Evolutionary conservation across 768 basidiomycete genomes (phyloP).

Genomic region (Cubamyces sp.): DNA sequence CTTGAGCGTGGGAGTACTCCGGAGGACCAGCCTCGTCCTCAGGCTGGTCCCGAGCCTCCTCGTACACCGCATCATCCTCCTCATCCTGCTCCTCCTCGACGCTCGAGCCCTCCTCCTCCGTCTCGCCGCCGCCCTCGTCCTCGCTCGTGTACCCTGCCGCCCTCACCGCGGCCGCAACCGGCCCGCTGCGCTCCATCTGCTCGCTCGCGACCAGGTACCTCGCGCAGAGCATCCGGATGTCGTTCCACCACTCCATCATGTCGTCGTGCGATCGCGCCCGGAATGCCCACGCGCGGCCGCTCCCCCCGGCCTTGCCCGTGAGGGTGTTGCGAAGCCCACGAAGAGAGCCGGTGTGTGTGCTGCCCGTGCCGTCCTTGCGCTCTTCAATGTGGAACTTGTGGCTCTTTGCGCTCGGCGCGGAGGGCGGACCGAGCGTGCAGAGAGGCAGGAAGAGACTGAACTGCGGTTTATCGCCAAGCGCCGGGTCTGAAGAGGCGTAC

Average conservation of each 20-base stretch:
- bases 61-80: slow-evolving; percentile 52
- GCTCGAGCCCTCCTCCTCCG: slow-evolving; percentile 65
- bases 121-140: slow-evolving; percentile 62
- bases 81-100: slow-evolving; percentile 51
- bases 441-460: slow-evolving; percentile 92
- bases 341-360: slow-evolving; percentile 60
- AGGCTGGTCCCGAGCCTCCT: slow-evolving; percentile 47
- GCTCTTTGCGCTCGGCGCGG: slow-evolving; percentile 60
- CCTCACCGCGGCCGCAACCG: slow-evolving; percentile 90
- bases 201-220: slow-evolving; percentile 94
- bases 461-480: slow-evolving; percentile 58
- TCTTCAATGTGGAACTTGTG: slow-evolving; percentile 99
- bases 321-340: slow-evolving; percentile 39
- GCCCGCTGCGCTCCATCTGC: slow-evolving; percentile 89
- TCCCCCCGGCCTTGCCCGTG: slow-evolving; percentile 35
- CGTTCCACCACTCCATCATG: slow-evolving; percentile 99
- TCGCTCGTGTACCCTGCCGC: slow-evolving; percentile 88
- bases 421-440: slow-evolving; percentile 95
- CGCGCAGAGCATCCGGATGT: slow-evolving; percentile 90
- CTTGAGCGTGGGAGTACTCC: slow-evolving; percentile 57
- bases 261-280: slow-evolving; percentile 88
- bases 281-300: slow-evolving; percentile 85
- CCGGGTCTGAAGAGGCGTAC: slow-evolving; percentile 78
- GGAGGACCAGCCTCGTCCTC: slow-evolving; percentile 60
- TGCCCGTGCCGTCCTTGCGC: slow-evolving; percentile 78